Base-by-base conservation (phyloP, 140 eudicot species). In the Flaveria floridana region DNA sequence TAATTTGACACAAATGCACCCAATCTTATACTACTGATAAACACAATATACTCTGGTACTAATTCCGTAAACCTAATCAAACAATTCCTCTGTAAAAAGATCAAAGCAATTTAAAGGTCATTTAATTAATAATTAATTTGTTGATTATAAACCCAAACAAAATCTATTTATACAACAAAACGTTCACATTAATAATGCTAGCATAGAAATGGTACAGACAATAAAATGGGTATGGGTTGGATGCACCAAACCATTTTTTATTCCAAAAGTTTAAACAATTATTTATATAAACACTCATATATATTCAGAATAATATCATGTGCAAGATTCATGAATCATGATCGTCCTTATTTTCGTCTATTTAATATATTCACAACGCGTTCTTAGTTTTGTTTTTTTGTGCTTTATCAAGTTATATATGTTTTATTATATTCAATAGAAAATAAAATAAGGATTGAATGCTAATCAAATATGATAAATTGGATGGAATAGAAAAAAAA, bases 281-380 rank as follows among this genome's bases (percentile, higher is more conserved):
- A 37, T 34, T n/a, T 30, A 64, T 65, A 13, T n/a, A 0, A 5
- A 3, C 8, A 65, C 37, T 4, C 6, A 63, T 7, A n/a, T 64
- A 28, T 25, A 3, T 61, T 34, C 70, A n/a, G 16, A 65, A 65
- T 34, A 37, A n/a, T 65, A 34, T 47, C 70, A 65, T 65, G 70
- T 65, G 70, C 70, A 65, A 37, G 23, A 47, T 9, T 65, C 70
- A n/a, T 65, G 47, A 15, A 34, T 65, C 70, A n/a, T 65, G 47
- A 15, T 65, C 70, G 14, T 65, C 50, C 70, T 30, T 7, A 7
- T 55, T 30, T 34, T 34, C 23, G 37, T 5, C 18, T 30, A 65
- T 65, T 14, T 65, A 30, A 30, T 16, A 34, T 34, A 0, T 65
- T n/a, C 25, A 34, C 2, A 65, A 34, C 70, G 70, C 70, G 70